Evolutionary conservation across 257 asterid species (phyloP).

Genomic region (Salvia rosmarinus): DNA sequence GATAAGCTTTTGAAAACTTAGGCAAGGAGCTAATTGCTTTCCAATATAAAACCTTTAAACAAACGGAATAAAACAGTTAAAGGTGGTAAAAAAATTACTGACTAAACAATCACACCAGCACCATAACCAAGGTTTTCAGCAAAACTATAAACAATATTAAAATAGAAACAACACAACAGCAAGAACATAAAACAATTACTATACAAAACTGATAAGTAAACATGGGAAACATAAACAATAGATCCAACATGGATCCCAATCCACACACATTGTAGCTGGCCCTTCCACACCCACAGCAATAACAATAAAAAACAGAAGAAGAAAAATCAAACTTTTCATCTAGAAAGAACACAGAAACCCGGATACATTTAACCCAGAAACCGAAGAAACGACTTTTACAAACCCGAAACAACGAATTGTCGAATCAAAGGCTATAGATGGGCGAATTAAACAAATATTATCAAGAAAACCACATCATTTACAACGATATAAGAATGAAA

Average conservation of each 20-base stretch:
- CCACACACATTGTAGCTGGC: constrained; percentile 79
- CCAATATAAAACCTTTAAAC: constrained; percentile 53
- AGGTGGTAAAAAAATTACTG: constrained; percentile 31
- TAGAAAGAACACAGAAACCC: constrained; percentile 29
- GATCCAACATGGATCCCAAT: constrained; percentile 95
- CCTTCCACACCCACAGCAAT: constrained; percentile 44
- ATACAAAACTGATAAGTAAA: constrained; percentile 29
- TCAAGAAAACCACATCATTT: constrained; percentile 31
- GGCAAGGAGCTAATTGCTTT: constrained; percentile 62
- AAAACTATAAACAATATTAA: constrained; percentile 43
- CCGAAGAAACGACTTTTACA: constrained; percentile 46
- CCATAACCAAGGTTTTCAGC: constrained; percentile 58
- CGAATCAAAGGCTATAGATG: constrained; percentile 36
- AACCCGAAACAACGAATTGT: constrained; percentile 38
- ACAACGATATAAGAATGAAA: constrained; percentile 23
- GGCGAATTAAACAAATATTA: not conserved
- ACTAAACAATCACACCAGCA: constrained; percentile 48
- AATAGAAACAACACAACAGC: constrained; percentile 42
- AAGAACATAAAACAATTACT: constrained; percentile 48
- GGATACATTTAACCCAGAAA: constrained; percentile 37
- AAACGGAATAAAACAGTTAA: constrained; percentile 34
- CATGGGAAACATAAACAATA: constrained; percentile 41
- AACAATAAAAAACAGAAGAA: not conserved
- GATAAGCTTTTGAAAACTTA: constrained; percentile 46
- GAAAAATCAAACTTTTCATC: constrained; percentile 26